Evolutionary conservation across 306 rosid genomes (phyloP), one percentile per base, ranked within the genome.

Genomic region (Mucuna pruriens): DNA sequence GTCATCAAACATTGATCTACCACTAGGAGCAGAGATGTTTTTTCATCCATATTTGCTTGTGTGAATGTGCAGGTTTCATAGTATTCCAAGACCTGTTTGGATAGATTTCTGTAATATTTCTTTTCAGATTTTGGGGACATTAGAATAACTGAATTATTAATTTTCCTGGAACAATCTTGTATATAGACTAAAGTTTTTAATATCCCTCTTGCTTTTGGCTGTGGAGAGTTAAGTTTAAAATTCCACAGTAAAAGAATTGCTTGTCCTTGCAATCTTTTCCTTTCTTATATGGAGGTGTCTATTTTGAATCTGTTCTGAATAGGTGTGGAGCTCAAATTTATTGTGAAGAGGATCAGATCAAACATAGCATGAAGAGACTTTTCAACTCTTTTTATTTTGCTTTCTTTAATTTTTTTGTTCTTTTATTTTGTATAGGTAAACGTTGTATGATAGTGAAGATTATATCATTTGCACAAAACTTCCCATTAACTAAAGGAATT

Each of bases 41-140:
- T 63, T 19, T 65, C 17, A 19, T 65, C 39, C 39, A 34, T 34
- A 64, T 77, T 26, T 64, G 5, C 51, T 79, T 57, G 77, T 46
- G 22, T 69, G 36, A 10, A 45, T 70, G 33, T 17, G 11, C 31
- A 23, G 7, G 68, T 12, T 51, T 78, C 34, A 29, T 23, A n/a
- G 68, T 15, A 67, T 52, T 62, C 19, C 33, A 25, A 52, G 57
- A 67, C 44, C 57, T 38, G 16, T 25, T 20, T 51, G 40, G 66
- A 40, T 23, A 54, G 38, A 34, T 66, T 4, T 49, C 17, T 49
- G 71, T 36, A 64, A 39, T 38, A 45, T 7, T 52, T 77, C 13
- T 67, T 31, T 66, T 52, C 67, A n/a, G 29, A 52, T 52, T 11
- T 55, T 33, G 9, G 67, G 75, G 63, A 16, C 51, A 5, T 9